Evolutionary conservation across 1,284 basidiomycete species (phyloP), one percentile per base, ranked within the genome.

Genomic region (Ceraceosorus guamensis): DNA sequence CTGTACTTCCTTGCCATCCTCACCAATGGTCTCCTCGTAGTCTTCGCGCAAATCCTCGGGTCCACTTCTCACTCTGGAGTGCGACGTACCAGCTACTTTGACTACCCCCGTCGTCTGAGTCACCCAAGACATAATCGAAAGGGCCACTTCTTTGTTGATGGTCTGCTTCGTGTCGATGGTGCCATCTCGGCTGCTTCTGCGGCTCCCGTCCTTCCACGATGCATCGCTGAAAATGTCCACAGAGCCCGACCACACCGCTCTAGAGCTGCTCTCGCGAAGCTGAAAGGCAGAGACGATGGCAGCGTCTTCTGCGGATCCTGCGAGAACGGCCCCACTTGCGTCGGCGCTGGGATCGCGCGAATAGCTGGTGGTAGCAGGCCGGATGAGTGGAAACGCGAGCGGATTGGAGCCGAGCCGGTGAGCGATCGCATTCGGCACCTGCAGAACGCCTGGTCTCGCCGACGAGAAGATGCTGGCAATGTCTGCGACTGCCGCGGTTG

Each of bases 51-150:
- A 59, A 46, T 76, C 73, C 11, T 47, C 34, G 0, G 50, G 39
- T 18, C 48, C 34, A 80, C 63, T 85, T 83, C 59, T 84, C 78
- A 59, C 83, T 81, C 75, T 87, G 84, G 76, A 52, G 59, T 97
- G 92, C 32, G 83, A 81, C 5, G 85, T 84, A 35, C 79, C 80
- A 61, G 89, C 85, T 58, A 96, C 84, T 31, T 89, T 84, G 49
- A 95, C 79, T 6, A 90, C 88, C 5, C 84, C 81, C 0, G 83
- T 82, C 77, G 95, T 88, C 70, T 92, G 88, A 84, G 97, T 95
- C 1, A 87, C 83, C 93, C 93, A 98, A 16, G 83, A 82, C 2
- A 85, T 82, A 50, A 97, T 77, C 66, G 93, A 89, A 48, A 80
- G 77, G 3, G 81, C 81, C 56, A 96, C 86, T 46, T 83, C 83